Evolutionary conservation across 768 basidiomycete species (phyloP).

Genomic region (Mycena rebaudengoi): DNA sequence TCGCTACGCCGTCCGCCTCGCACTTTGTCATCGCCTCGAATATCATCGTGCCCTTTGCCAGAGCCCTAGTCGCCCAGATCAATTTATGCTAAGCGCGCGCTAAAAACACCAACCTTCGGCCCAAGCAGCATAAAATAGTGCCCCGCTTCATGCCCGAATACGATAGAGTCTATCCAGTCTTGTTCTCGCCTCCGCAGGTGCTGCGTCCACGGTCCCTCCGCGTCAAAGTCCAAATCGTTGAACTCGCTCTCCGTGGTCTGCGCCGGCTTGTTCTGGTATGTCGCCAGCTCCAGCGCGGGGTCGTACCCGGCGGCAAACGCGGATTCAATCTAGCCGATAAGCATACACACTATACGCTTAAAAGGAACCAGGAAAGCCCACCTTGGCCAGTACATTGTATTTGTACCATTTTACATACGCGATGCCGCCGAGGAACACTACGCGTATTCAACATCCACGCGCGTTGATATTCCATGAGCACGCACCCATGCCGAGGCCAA

Average conservation of each 20-base stretch:
- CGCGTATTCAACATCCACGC: constrained; percentile 8
- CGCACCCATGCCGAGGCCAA: constrained; percentile 70
- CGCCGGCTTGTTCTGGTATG: constrained; percentile 48
- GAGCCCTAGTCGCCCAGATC: constrained; percentile 66
- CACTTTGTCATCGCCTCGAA: constrained; percentile 81
- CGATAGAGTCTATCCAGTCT: constrained; percentile 77
- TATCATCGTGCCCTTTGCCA: constrained; percentile 85
- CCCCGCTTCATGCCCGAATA: constrained; percentile 75
- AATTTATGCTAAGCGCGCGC: constrained; percentile 16
- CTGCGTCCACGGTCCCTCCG: constrained; percentile 58
- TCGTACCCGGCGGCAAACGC: constrained; percentile 86
- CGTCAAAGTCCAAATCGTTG: constrained; percentile 41
- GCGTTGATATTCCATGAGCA: constrained; percentile 9
- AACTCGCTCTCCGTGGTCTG: constrained; percentile 39
- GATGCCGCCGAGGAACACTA: constrained; percentile 76
- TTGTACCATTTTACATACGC: constrained; percentile 86
- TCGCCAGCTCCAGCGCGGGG: constrained; percentile 79
- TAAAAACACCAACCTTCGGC: constrained; percentile 62
- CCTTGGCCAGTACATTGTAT: constrained; percentile 81
- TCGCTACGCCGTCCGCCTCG: constrained; percentile 73
- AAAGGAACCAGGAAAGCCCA: constrained; percentile 34
- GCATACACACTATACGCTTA: constrained; percentile 13
- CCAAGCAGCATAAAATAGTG: constrained; percentile 83
- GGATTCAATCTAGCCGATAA: constrained; percentile 66
- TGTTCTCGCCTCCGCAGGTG: constrained; percentile 81